Base-by-base conservation (phyloP, 164 flowering plant genomes). In the Berberis thunbergii region DNA sequence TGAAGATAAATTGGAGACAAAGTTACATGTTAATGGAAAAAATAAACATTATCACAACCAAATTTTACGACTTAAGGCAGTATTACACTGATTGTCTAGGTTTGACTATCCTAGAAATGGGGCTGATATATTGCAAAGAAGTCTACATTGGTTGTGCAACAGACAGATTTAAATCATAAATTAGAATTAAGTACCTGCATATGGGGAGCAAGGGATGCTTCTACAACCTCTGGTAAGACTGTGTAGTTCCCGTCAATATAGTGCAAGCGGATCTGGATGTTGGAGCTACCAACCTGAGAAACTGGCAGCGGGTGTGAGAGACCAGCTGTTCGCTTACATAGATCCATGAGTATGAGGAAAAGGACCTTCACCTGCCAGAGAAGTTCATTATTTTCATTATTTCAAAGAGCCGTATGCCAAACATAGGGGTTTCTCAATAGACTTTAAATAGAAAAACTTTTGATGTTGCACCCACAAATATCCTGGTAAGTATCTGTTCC, bases 161-260 rank as follows among this genome's bases (percentile, higher is more conserved):
- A 26, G n/a, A 6, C 54, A 9, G 10, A 26, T 26, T 26, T 26
- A 26, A 26, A 26, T 26, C 26, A 26, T 26, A 26, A 26, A 26
- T 5, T 2, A 41, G 39, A 45, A n/a, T 11, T 2, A 11, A 40
- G n/a, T 83, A 95, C 99, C 99, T 95, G 99, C 99, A 95, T 95
- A 74, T 95, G 97, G 65, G 99, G 99, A 54, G 96, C 94, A 44
- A 95, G 96, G 26, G 99, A 85, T 70, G 99, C 99, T 78, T 95
- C 99, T 5, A 95, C 99, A 55, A 95, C 93, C 73, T 95, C 99
- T 0, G 99, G 99, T 68, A 91, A 73, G 45, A 95, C 99, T 1
- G 97, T 95, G 69, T 91, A 95, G 71, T 86, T 91, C 59, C 99
- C 99, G 75, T 95, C 97, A 65, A 95, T 95, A 68, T 89, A 89